Base-by-base conservation (phyloP, 371 early-diverging fungal genomes). In the Mycotypha africana region DNA sequence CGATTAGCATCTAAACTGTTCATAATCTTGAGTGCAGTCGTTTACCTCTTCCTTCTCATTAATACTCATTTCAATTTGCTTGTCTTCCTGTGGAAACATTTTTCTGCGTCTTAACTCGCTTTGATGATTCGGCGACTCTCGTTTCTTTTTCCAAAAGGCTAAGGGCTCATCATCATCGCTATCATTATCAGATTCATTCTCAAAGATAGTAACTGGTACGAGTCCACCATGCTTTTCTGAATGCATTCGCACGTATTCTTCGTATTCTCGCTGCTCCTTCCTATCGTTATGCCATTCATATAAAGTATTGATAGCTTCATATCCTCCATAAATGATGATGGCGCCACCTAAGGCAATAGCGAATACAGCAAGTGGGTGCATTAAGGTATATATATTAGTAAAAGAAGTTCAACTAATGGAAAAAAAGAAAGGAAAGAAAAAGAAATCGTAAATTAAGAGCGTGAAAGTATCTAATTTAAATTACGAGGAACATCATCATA, bases 191-290 rank as follows among this genome's bases (percentile, higher is more conserved):
- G 51, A 53, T 4, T 54, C 52, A 20, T 42, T 19, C 9, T 53
- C 25, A 31, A 49, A 36, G 2, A 40, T 1, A 40, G 44, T 44
- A 25, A 24, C 24, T 6, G 37, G 48, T 12, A 17, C 26, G 30
- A 35, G 14, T 23, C 44, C 37, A 4, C 24, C 24, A n/a, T n/a
- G n/a, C 9, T 67, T 62, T 47, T 67, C 67, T 21, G 38, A 43
- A 35, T 54, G 30, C 11, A 41, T 37, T 31, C 50, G 49, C 8
- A 63, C 45, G 43, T 55, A 67, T 19, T 63, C 61, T 42, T 63
- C 61, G 41, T 67, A 67, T 26, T 49, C 43, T 23, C 42, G 45
- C 30, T 53, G 50, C 38, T 67, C 67, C 39, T 59, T 49, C 35
- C 59, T 39, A 26, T 48, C 49, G 11, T 47, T 19, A 16, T 50